Evolutionary conservation across 2,329 filamentous ascomycete genomes (phyloP), one percentile per base, ranked within the genome.

Genomic region (Colletotrichum endophyticum): DNA sequence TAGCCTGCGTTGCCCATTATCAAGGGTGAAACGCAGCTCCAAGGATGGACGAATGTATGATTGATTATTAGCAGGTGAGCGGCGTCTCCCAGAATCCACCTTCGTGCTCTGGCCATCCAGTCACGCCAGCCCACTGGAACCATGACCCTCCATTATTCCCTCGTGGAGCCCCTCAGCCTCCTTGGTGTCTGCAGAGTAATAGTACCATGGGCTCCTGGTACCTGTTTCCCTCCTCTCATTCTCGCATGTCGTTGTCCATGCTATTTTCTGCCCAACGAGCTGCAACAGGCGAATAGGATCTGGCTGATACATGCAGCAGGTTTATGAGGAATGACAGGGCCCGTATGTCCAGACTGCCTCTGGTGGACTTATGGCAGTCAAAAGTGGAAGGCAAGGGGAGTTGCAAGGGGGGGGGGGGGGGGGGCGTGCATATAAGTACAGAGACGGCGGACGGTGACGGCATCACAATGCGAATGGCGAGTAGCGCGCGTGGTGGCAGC

Each of bases 31-130:
- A 73, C 73, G 27, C 63, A 68, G 30, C 28, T 34, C 25, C 70
- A 73, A 68, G 73, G 73, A 62, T 76, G 32, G 34, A 66, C 16
- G 25, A 68, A 73, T 73, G 70, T 76, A 64, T 68, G 73, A 76
- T 73, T 68, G 57, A 73, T 68, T 57, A 22, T 44, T 73, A 73
- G 73, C 63, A 64, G 73, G 63, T 64, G 32, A 68, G 57, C 57
- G 70, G 56, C 27, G 36, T 67, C 62, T 49, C 30, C n/a, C 57
- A 19, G 56, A 72, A 72, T 67, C 70, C 73, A 73, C 73, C 39
- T 72, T 30, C 56, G 16, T 57, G 62, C 56, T 57, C 62, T 63
- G 39, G 36, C 39, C 16, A 19, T 56, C 62, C 70, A 59, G 57
- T 68, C 63, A 68, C 57, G 53, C 62, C 30, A 27, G 25, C 19